Conservation (phyloP, 768 basidiomycete species). For the Melanogaster broomeanus region DNA sequence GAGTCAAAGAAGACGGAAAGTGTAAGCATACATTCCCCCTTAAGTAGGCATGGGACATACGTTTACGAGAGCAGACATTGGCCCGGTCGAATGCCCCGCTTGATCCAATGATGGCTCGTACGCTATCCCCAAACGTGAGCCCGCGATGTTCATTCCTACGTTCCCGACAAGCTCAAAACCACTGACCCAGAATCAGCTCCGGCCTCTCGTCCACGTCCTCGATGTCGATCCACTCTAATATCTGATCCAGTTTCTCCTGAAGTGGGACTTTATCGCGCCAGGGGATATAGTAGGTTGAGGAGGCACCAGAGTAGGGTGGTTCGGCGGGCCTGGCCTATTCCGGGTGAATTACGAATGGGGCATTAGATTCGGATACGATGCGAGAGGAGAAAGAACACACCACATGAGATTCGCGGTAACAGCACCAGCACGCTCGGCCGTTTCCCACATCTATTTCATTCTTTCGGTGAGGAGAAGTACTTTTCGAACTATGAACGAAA, state of each 20-base stretch:
- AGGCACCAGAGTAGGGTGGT: slow-evolving; percentile 61
- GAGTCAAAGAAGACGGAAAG: neutral
- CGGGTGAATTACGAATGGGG: neutral
- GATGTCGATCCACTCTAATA: slow-evolving; percentile 83
- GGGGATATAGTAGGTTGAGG: slow-evolving; percentile 76
- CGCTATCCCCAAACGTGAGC: slow-evolving; percentile 38
- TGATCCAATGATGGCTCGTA: slow-evolving; percentile 89
- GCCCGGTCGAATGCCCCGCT: slow-evolving; percentile 75
- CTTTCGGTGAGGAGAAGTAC: neutral
- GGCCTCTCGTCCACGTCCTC: slow-evolving; percentile 65
- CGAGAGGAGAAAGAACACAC: slow-evolving; percentile 41
- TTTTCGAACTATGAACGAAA: slow-evolving; percentile 3
- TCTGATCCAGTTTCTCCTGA: slow-evolving; percentile 70
- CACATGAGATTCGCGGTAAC: slow-evolving; percentile 91
- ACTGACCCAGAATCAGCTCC: slow-evolving; percentile 71
- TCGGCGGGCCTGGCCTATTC: slow-evolving; percentile 80
- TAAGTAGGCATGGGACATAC: slow-evolving; percentile 39
- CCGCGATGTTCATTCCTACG: neutral
- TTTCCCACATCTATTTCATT: slow-evolving; percentile 81
- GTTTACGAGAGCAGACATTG: slow-evolving; percentile 68
- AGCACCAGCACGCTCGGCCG: slow-evolving; percentile 70
- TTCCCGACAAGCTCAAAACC: neutral
- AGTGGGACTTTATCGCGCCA: slow-evolving; percentile 66
- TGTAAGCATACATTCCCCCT: no score
- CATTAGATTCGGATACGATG: neutral